These are phyloP conservation scores for Lizonia empirigonia DNA, from an alignment of 2,329 filamentous ascomycete species.

Conservation along the genomic window DNA sequence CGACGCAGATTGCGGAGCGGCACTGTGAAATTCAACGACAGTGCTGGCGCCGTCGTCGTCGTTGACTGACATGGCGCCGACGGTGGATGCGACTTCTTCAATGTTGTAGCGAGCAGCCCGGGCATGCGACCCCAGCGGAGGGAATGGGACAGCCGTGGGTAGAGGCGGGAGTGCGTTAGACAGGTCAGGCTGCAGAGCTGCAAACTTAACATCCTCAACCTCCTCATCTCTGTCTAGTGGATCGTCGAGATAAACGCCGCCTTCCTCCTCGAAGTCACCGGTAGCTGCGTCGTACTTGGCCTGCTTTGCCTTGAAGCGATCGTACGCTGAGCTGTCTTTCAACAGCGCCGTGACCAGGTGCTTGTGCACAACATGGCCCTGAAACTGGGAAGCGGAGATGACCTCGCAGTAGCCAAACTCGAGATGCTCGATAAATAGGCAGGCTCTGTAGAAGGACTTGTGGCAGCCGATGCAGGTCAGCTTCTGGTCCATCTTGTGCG, in stretches of 20 bases:
- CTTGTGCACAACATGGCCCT: conserved; percentile 58
- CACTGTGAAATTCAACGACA: conserved; percentile 9
- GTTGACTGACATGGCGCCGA: conserved; percentile 27
- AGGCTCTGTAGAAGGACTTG: conserved; percentile 55
- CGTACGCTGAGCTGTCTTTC: conserved; percentile 18
- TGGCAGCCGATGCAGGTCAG: conserved; percentile 61
- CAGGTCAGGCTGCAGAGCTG: conserved; percentile 34
- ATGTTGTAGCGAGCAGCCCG: neutral
- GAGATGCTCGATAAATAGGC: conserved; percentile 59
- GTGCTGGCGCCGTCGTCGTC: conserved; percentile 18
- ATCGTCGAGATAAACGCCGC: conserved; percentile 29
- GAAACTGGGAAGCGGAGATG: conserved; percentile 53
- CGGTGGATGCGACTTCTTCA: conserved; percentile 12
- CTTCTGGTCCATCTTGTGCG: conserved; percentile 57
- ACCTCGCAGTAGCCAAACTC: conserved; percentile 58
- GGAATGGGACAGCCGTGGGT: conserved; percentile 20
- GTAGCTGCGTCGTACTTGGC: conserved; percentile 34
- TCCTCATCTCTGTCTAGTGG: conserved; percentile 26
- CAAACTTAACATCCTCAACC: conserved; percentile 24
- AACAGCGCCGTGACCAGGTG: conserved; percentile 50
- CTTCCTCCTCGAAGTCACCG: conserved; percentile 38
- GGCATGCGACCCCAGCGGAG: conserved; percentile 26
- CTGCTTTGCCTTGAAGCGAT: conserved; percentile 40
- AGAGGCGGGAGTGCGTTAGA: neutral
- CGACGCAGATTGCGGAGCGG: neutral